Evolutionary conservation across 176 grass and related monocot genomes (phyloP).

Genomic region (Pontederia paniculata): DNA sequence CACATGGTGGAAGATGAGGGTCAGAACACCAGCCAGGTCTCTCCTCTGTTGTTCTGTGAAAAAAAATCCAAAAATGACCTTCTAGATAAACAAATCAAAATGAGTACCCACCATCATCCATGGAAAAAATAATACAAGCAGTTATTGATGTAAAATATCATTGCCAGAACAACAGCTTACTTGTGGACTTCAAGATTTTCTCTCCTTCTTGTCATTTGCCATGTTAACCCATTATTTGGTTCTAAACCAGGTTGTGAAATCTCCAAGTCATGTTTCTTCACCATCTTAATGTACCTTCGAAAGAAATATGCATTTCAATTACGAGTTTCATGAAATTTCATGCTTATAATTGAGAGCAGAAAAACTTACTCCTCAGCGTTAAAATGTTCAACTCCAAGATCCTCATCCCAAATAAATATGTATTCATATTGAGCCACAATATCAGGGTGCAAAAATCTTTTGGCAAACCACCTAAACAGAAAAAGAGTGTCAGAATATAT

Average conservation of each 20-base stretch:
- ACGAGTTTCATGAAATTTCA: neutral
- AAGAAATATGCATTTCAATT: slow-evolving; percentile 5
- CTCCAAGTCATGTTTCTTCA: slow-evolving; percentile 76
- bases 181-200: slow-evolving; percentile 69
- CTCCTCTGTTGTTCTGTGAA: slow-evolving; percentile 64
- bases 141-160: too few relatives aligned
- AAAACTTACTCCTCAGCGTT: slow-evolving; percentile 64
- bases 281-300: slow-evolving; percentile 67
- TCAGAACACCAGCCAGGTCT: slow-evolving; percentile 69
- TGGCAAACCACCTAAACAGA: slow-evolving; percentile 73
- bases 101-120: neutral
- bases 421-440: slow-evolving; percentile 80
- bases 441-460: slow-evolving; percentile 93
- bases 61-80: neutral
- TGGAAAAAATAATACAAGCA: neutral
- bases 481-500: slow-evolving; percentile 12
- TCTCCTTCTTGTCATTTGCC: slow-evolving; percentile 97
- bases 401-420: slow-evolving; percentile 94
- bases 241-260: slow-evolving; percentile 94
- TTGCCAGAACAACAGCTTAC: slow-evolving; percentile 30
- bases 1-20: slow-evolving; percentile 75
- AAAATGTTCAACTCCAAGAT: slow-evolving; percentile 89
- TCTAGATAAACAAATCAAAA: neutral
- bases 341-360: slow-evolving; percentile 4
- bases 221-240: slow-evolving; percentile 60